Base-by-base conservation (phyloP, 1,284 basidiomycete genomes). In the Trichosporon sp. region DNA sequence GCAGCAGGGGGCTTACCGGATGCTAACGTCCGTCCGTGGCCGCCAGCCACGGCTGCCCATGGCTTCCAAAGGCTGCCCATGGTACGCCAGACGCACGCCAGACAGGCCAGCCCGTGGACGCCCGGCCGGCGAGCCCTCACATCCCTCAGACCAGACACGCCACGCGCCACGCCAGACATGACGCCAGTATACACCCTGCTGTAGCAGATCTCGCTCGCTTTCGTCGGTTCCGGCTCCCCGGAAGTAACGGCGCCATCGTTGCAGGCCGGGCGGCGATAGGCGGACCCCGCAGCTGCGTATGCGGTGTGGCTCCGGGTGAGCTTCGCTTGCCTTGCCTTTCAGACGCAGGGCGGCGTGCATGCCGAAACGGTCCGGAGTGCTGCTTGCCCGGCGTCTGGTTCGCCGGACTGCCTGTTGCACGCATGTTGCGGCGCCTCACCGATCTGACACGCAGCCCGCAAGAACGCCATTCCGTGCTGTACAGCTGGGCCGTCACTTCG, bases 11-110 rank as follows among this genome's bases (percentile, higher is more conserved):
- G 51, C 51, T 40, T 40, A 12, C 38, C 38, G 38, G 38, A 40
- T 19, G 21, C 51, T 26, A 21, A 19, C 51, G 51, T 54, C 51
- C 51, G 51, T 54, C 51, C 51, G 51, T 54, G 51, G 51, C n/a
- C 21, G 43, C 51, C 51, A 54, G 51, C 51, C 51, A 40, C 11
- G 38, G 38, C 38, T 12, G 8, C 38, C 38, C 38, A 40, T 40
- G 38, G 38, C 8, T 37, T 5, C 35, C 35, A 5, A 5, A 37
- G 38, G 38, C 38, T 12, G 38, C 38, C 38, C 38, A 40, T 40
- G 38, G 38, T 3, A 40, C 38, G 11, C 38, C 38, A 40, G 38
- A 10, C 5, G 51, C 21, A 21, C 19, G 7, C 51, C 51, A 54
- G 51, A 26, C 38, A 40, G 2, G 38, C 38, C 38, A 10, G 38